Evolutionary conservation across 2,329 filamentous ascomycete species (phyloP).

Genomic region (Colletotrichum chrysophilum): DNA sequence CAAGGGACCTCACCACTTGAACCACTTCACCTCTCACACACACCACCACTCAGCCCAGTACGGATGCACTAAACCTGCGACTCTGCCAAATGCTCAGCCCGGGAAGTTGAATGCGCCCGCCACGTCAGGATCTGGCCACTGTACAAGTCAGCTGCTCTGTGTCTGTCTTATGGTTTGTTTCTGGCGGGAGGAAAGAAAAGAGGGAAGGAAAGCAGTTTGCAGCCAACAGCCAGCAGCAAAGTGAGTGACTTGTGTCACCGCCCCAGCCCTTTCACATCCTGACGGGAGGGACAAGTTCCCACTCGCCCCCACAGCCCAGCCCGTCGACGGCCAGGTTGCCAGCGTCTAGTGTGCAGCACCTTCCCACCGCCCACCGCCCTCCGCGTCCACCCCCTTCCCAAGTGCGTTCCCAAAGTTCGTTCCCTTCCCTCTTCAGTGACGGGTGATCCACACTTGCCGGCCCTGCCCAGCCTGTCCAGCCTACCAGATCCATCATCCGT

Average conservation of each 20-base stretch:
- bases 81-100: background rate
- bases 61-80: background rate
- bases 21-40: background rate
- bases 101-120: background rate
- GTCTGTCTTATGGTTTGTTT: background rate
- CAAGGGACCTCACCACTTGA: slow-evolving; percentile 15
- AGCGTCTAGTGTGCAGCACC: background rate
- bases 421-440: background rate
- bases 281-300: background rate
- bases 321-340: background rate
- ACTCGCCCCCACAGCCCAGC: background rate
- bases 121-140: slow-evolving; percentile 19
- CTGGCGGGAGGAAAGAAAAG: background rate
- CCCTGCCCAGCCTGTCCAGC: background rate
- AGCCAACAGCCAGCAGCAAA: background rate
- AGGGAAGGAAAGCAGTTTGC: background rate
- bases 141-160: background rate
- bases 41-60: background rate
- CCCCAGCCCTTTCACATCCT: background rate
- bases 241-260: slow-evolving; percentile 3
- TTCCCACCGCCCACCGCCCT: background rate
- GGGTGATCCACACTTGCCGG: background rate
- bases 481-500: slow-evolving; percentile 1
- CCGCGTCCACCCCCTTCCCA: background rate
- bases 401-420: background rate